Evolutionary conservation across 495 filamentous ascomycete genomes (phyloP).

Genomic region (Talaromyces thailandensis): DNA sequence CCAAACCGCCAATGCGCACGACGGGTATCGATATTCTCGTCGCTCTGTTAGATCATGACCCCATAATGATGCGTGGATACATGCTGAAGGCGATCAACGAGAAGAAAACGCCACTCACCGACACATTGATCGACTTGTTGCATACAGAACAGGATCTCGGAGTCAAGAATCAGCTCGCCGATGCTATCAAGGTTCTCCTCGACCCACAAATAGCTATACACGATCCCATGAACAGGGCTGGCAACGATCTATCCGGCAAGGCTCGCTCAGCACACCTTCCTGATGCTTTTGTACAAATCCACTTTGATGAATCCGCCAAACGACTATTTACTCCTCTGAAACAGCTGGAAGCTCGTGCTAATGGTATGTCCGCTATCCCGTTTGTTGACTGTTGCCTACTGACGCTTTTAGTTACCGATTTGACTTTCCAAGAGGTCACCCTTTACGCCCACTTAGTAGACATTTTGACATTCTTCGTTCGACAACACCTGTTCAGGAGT

Average conservation of each 20-base stretch:
- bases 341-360: slow-evolving; percentile 60
- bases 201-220: slow-evolving; percentile 62
- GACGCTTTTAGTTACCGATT: slow-evolving; percentile 40
- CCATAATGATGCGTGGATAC: slow-evolving; percentile 82
- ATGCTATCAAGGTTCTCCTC: slow-evolving; percentile 88
- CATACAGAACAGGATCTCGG: slow-evolving; percentile 87
- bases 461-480: slow-evolving; percentile 89
- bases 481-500: slow-evolving; percentile 75
- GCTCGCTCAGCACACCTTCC: slow-evolving; percentile 59
- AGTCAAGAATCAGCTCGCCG: slow-evolving; percentile 91
- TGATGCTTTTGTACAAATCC: slow-evolving; percentile 72
- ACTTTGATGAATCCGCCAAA: slow-evolving; percentile 84
- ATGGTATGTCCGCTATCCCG: slow-evolving; percentile 32
- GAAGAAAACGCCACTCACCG: slow-evolving; percentile 77
- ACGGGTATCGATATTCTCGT: slow-evolving; percentile 92
- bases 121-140: slow-evolving; percentile 87
- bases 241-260: slow-evolving; percentile 61
- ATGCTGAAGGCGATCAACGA: slow-evolving; percentile 88
- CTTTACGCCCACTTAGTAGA: slow-evolving; percentile 88
- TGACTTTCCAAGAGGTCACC: slow-evolving; percentile 73
- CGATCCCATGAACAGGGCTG: slow-evolving; percentile 58
- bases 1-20: slow-evolving; percentile 75
- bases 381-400: background rate
- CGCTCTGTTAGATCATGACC: slow-evolving; percentile 91
- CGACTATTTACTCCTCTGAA: slow-evolving; percentile 83